phyloP scores from a whole-genome alignment of 2,329 filamentous ascomycete species.

The Venturia nashicola region DNA sequence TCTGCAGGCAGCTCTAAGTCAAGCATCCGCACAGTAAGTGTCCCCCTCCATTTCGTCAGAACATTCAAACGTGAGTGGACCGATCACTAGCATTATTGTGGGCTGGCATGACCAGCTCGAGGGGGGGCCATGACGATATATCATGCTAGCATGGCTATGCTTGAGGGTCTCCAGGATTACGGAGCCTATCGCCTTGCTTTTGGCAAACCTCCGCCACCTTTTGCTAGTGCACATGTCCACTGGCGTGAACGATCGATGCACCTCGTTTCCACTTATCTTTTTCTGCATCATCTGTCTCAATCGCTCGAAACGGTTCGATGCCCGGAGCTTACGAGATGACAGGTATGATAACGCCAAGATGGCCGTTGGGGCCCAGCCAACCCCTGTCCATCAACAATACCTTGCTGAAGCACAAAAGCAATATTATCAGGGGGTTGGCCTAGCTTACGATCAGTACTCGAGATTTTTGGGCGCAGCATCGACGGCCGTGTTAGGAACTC shows the following conservation, averaged over 20 bases:
- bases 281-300: background rate
- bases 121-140: background rate
- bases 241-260: constrained; percentile 1
- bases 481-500: constrained; percentile 52
- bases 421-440: constrained; percentile 67
- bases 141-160: constrained; percentile 1
- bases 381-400: constrained; percentile 40
- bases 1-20: constrained; percentile 56
- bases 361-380: constrained; percentile 51
- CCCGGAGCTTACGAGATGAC: constrained; percentile 1
- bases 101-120: background rate
- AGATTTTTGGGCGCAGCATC: constrained; percentile 63
- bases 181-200: constrained; percentile 1
- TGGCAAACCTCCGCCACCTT: background rate
- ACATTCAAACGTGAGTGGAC: constrained; percentile 1
- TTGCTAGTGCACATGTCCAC: background rate
- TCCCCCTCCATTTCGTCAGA: background rate
- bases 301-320: background rate
- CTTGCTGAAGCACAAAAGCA: constrained; percentile 50
- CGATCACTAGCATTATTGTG: background rate
- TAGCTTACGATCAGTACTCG: constrained; percentile 68
- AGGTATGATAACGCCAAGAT: constrained; percentile 53
- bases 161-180: background rate
- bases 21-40: constrained; percentile 50
- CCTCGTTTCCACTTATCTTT: background rate